Evolutionary conservation across 805 yeast species (phyloP), one percentile per base, ranked within the genome.

Genomic region (Maudiozyma bulderi): DNA sequence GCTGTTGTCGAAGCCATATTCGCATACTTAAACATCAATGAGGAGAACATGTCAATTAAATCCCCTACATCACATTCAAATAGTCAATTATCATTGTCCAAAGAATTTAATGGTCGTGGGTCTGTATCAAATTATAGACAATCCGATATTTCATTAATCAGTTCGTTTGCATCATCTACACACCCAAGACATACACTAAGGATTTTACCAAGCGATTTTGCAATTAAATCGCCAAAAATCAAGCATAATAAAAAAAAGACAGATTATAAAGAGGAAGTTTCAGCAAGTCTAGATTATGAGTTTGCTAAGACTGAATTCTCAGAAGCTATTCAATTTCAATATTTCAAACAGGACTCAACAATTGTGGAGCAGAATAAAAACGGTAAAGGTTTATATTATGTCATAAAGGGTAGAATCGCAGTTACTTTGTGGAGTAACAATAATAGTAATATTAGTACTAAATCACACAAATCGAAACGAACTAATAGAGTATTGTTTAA

Each of bases 371-470:
- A 85, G 52, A 80, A 83, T 45, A 76, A 81, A 11, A 73, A 75
- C 45, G 79, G 82, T 44, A 78, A 82, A 1, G 99, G 98, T 0
- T 62, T 91, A 10, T 87, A 73, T 60, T 91, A 84, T 59, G 82
- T 91, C 5, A 77, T 91, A 45, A 84, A 83, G 48, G 99, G 99
- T 2, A 57, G 73, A 5, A 66, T 91, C 37, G 88, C 84, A 41
- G 86, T 88, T 8, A 55, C 61, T 8, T 32, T 41, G 5, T 2
- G 13, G n/a, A 45, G 37, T n/a, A 43, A 47, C 20, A 20, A 37
- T 14, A 28, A 37, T 15, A 10, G 8, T 11, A 20, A 20, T 4
- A 20, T 20, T 20, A 20, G 26, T 20, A 20, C 42, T 5, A 39
- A 39, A 20, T 29, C 13, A 35, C 13, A 35, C 15, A 38, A 38